phyloP scores from a whole-genome alignment of 2,329 filamentous ascomycete species.

The Colletotrichum sp. region DNA sequence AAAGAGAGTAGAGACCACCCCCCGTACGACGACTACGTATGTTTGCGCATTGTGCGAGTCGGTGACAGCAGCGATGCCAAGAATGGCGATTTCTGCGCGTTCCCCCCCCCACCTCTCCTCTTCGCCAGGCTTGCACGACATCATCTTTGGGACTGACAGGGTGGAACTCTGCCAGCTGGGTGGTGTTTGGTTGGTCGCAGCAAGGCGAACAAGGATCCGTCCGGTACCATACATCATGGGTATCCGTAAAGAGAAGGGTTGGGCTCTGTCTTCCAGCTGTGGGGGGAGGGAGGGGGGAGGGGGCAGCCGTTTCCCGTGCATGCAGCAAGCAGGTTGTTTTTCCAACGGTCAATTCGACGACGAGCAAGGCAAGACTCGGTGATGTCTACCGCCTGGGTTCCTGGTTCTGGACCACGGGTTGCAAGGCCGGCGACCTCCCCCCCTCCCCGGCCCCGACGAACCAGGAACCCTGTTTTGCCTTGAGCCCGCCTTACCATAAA shows the following conservation, averaged over 20 bases:
- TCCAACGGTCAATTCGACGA: background rate
- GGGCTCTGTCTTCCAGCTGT: background rate
- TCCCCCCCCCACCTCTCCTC: background rate
- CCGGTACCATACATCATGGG: background rate
- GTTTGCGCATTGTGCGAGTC: conserved; percentile 6
- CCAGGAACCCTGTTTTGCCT: background rate
- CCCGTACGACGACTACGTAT: conserved; percentile 3
- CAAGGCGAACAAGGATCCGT: background rate
- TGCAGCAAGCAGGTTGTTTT: background rate
- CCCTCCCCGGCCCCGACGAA: background rate
- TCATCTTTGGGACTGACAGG: conserved; percentile 3
- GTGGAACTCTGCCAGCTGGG: background rate
- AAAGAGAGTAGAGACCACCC: background rate
- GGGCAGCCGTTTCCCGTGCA: background rate
- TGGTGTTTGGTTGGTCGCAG: background rate
- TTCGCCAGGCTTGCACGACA: conserved; percentile 5
- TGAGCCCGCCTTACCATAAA: background rate
- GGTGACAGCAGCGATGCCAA: conserved; percentile 18
- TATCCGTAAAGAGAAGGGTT: background rate
- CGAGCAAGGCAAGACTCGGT: background rate
- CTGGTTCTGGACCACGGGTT: background rate
- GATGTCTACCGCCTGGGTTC: background rate
- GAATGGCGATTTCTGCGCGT: conserved; percentile 13
- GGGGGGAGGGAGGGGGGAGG: background rate
- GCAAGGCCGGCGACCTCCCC: background rate